Percentiles rank a stretch among this genome's conserved stretches.
Evolutionary conservation across 306 rosid species (phyloP).

Genomic region (Fragaria vesca): DNA sequence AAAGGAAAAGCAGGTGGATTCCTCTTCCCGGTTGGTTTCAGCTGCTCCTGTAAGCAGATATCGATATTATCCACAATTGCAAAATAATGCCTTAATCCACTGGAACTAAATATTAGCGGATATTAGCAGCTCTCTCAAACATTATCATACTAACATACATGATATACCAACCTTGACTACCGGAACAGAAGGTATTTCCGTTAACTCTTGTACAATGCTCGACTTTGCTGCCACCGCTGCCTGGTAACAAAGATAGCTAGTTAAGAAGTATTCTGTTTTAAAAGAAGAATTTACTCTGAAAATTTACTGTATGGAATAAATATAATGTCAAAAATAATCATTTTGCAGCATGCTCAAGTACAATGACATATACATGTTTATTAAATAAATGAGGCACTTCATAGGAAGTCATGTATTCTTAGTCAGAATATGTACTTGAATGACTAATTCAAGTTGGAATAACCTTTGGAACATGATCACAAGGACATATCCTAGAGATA

Average conservation of each 20-base stretch:
- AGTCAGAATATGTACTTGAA: background rate
- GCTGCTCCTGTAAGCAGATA: conserved; percentile 59
- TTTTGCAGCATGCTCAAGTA: background rate
- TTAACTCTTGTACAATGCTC: conserved; percentile 51
- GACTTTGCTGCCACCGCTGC: conserved; percentile 73
- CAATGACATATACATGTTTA: background rate
- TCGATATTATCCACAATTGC: background rate
- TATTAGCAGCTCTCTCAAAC: background rate
- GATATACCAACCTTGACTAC: conserved; percentile 53
- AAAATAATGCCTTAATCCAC: conserved; percentile 6
- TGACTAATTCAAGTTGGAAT: background rate
- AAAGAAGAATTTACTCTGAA: background rate
- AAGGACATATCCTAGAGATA: background rate
- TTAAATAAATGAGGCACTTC: background rate
- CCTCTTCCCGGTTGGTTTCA: conserved; percentile 53
- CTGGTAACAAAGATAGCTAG: conserved; percentile 41
- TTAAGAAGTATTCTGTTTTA: background rate
- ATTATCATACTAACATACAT: background rate
- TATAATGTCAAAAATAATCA: background rate
- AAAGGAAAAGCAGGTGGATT: conserved; percentile 47
- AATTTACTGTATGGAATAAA: background rate
- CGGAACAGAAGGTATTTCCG: conserved; percentile 56
- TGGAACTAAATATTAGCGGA: background rate
- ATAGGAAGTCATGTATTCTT: background rate
- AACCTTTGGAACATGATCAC: background rate